Conservation (phyloP, 108 stramenopile genomes). For the Cyclotella choctawhatcheeana region DNA sequence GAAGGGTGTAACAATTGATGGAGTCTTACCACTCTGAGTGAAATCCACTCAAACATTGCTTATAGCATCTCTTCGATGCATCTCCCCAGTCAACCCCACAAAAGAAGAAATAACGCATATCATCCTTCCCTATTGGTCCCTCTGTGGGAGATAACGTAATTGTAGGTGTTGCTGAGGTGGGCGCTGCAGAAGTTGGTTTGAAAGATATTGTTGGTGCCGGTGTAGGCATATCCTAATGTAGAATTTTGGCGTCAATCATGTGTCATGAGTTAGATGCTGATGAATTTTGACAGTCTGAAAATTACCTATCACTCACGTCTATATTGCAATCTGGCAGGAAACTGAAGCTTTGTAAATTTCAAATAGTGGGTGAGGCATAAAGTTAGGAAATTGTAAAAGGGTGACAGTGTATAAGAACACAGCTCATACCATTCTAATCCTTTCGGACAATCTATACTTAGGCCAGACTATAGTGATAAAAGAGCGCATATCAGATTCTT, state of each 20-base stretch:
- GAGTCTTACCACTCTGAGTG: conserved; percentile 35
- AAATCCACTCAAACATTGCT: conserved; percentile 26
- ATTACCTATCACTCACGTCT: conserved; percentile 9
- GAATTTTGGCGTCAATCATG: not conserved
- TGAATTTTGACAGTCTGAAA: conserved; percentile 12
- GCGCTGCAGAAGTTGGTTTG: not conserved
- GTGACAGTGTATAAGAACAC: not conserved
- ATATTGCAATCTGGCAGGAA: conserved; percentile 17
- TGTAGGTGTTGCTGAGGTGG: conserved; percentile 9
- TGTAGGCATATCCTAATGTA: conserved; percentile 10
- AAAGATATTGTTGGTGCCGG: conserved; percentile 5
- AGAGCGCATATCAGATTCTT: not conserved
- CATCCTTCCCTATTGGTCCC: conserved; percentile 37
- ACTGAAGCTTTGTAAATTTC: too few relatives aligned
- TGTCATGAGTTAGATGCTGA: not conserved
- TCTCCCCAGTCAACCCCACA: conserved; percentile 31
- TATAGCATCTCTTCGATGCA: conserved; percentile 39
- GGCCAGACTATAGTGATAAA: conserved; percentile 5
- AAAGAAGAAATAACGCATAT: conserved; percentile 48
- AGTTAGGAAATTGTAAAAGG: not conserved
- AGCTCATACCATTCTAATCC: conserved; percentile 17
- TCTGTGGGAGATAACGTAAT: conserved; percentile 19
- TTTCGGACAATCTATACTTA: conserved; percentile 13
- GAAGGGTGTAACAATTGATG: too few relatives aligned
- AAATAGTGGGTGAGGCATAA: too few relatives aligned